Conservation (phyloP, 352 stramenopile genomes). For the Pilasporangium apinafurcum region DNA sequence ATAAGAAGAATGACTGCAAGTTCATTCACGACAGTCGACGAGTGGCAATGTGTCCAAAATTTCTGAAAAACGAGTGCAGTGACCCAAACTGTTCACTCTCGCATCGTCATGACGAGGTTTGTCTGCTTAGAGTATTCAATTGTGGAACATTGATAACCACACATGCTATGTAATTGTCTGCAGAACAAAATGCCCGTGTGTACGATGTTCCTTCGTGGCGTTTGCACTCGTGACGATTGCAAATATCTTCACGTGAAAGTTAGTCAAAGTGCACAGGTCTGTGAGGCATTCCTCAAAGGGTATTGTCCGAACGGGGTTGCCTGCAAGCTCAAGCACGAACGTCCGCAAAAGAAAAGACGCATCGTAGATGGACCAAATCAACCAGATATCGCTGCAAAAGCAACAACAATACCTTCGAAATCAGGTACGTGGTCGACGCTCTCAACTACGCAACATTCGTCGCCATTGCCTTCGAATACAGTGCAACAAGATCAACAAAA, state of each 20-base stretch:
- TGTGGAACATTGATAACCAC: not conserved
- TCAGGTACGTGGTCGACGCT: constrained; percentile 30
- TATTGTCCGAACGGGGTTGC: constrained; percentile 49
- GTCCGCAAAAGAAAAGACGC: constrained; percentile 20
- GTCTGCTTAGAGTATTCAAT: not conserved
- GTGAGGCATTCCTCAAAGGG: constrained; percentile 55
- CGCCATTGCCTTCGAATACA: not conserved
- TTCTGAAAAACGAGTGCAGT: constrained; percentile 56
- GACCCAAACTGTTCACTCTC: constrained; percentile 60
- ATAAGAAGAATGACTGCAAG: constrained; percentile 70
- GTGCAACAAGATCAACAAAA: constrained; percentile 1
- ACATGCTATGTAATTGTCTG: constrained; percentile 3
- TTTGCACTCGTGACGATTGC: constrained; percentile 67
- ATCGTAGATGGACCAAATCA: not conserved
- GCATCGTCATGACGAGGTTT: constrained; percentile 70
- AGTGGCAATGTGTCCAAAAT: constrained; percentile 77
- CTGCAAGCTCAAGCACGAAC: constrained; percentile 61
- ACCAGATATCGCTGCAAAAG: not conserved
- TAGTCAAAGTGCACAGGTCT: constrained; percentile 49
- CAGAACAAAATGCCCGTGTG: constrained; percentile 84
- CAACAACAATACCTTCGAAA: constrained; percentile 5
- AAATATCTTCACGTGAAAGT: constrained; percentile 83
- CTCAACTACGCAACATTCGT: not conserved
- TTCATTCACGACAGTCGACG: constrained; percentile 82
- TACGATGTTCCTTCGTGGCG: constrained; percentile 66